Base-by-base conservation (phyloP, 2,329 filamentous ascomycete genomes). In the Trichoderma sp. region DNA sequence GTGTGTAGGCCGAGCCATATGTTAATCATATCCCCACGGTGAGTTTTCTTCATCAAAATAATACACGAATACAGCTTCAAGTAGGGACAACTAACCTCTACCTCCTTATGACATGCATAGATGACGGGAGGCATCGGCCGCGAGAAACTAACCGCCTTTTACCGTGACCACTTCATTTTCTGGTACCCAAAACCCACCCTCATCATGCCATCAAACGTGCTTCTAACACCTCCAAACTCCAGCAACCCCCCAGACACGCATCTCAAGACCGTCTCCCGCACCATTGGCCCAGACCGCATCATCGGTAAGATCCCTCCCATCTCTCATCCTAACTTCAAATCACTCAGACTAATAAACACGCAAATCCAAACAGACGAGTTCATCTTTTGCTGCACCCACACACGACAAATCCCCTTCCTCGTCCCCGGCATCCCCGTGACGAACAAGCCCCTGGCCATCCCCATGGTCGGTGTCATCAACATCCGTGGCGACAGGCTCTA, bases 11-110 rank as follows among this genome's bases (percentile, higher is more conserved):
- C 6, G 89, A 93, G 79, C 92, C 92, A 4, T 93, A 94, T 76
- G 92, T 94, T 5, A 93, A 94, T 78, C 90, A 94, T 78, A 84
- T 93, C 8, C 90, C 91, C 0, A 93, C 91, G 0, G 84, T 90
- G 77, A 83, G 85, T 74, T 14, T 2, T 7, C 11, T 8, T 8
- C 4, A 24, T 24, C 47, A 51, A 21, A n/a, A 12, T 4, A 51
- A 51, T 24, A 6, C 43, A n/a, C 14, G 18, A 11, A 39, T 26
- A 28, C 14, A 15, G 24, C 15, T 2, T 28, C 4, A n/a, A 26
- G 8, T 6, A 15, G 7, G 39, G 47, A 47, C 34, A 28, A 21
- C 47, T 66, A 24, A 66, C 47, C 3, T n/a, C 43, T 21, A n/a
- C 8, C 4, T 12, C 14, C n/a, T 6, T 34, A n/a, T 39, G 14